These are phyloP conservation scores for Luffa aegyptiaca DNA, from an alignment of 306 rosid genomes.

Conservation along the genomic window DNA sequence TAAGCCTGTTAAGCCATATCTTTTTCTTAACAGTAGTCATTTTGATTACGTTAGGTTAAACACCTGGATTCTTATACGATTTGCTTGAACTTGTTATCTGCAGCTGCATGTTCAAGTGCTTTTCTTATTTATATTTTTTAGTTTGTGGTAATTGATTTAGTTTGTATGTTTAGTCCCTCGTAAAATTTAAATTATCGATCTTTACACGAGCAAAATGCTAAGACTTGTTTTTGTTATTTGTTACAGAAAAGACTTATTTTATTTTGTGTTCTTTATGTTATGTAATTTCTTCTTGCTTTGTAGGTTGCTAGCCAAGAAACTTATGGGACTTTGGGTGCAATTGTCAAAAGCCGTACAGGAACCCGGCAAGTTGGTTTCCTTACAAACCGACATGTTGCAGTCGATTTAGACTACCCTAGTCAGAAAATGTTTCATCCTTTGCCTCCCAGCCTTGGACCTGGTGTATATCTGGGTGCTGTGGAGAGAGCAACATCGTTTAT, in stretches of 20 bases:
- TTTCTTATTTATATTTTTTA: background rate
- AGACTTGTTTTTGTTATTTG: too few relatives aligned
- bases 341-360: slow-evolving; percentile 91
- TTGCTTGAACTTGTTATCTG: background rate
- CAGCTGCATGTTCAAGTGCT: background rate
- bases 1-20: background rate
- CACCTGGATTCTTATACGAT: background rate
- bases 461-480: slow-evolving; percentile 97
- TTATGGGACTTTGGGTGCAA: slow-evolving; percentile 94
- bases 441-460: slow-evolving; percentile 99
- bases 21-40: background rate
- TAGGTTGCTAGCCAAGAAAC: slow-evolving; percentile 99
- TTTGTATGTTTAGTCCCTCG: too few relatives aligned
- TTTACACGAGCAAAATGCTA: too few relatives aligned
- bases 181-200: too few relatives aligned
- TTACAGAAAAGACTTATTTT: too few relatives aligned
- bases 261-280: too few relatives aligned
- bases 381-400: slow-evolving; percentile 97
- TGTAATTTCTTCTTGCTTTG: slow-evolving; percentile 21
- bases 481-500: slow-evolving; percentile 99
- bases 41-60: background rate
- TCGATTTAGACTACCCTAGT: slow-evolving; percentile 92
- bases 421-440: slow-evolving; percentile 99
- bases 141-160: background rate
- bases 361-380: slow-evolving; percentile 85